Evolutionary conservation across 306 rosid species (phyloP).

Genomic region (Pyrus betulifolia): DNA sequence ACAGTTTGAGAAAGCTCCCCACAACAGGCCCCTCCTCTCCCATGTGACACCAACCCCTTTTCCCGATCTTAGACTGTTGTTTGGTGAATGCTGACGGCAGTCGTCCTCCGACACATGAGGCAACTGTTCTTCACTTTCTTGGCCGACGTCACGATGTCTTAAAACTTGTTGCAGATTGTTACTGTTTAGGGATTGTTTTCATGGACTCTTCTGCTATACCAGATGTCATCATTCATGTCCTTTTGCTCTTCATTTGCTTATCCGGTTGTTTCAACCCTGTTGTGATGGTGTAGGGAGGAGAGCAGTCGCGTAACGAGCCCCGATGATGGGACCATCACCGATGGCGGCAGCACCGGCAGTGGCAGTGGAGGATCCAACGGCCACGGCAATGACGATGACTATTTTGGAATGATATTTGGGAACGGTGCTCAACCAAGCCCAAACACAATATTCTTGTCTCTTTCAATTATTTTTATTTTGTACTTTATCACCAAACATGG

Average conservation of each 20-base stretch:
- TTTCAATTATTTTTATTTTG: slow-evolving; percentile 46
- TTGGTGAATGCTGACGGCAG: background rate
- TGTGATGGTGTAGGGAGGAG: slow-evolving; percentile 58
- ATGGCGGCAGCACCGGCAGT: slow-evolving; percentile 37
- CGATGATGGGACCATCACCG: slow-evolving; percentile 46
- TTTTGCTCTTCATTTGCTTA: background rate
- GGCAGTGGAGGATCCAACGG: slow-evolving; percentile 33
- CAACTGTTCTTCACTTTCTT: background rate
- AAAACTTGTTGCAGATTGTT: background rate
- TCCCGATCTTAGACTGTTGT: background rate
- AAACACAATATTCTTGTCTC: slow-evolving; percentile 37
- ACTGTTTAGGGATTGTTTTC: background rate
- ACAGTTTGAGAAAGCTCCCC: background rate
- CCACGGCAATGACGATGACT: slow-evolving; percentile 51
- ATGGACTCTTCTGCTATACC: background rate
- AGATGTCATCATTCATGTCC: background rate
- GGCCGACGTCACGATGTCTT: background rate
- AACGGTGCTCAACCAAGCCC: slow-evolving; percentile 31
- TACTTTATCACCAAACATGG: slow-evolving; percentile 35
- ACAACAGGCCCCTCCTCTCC: background rate
- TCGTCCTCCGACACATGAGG: background rate
- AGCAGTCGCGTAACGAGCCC: slow-evolving; percentile 30
- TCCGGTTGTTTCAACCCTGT: slow-evolving; percentile 14
- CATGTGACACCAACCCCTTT: background rate
- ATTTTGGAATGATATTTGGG: slow-evolving; percentile 74